Evolutionary conservation across 2,329 filamentous ascomycete genomes (phyloP), one percentile per base, ranked within the genome.

Genomic region (Exophiala aquamarina): DNA sequence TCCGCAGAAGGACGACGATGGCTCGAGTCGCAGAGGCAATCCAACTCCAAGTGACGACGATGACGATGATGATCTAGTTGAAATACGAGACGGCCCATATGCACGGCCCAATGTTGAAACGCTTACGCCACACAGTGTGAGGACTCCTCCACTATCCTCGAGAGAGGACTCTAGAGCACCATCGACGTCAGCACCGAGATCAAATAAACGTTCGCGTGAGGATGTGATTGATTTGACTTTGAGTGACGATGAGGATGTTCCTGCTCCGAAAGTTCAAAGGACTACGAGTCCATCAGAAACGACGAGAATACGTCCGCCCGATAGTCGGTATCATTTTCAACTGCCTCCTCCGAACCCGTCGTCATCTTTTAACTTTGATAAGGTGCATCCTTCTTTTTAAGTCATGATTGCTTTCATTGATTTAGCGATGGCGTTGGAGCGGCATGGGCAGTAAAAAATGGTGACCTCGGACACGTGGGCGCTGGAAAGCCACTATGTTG

Each of bases 141-240:
- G 57, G 35, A 62, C 61, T 13, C 61, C 61, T 33, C 57, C 61
- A 23, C 43, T 57, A 11, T 58, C 56, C 23, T 64, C 60, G 9
- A 59, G 63, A 18, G 60, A 62, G 44, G 56, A 58, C n/a, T 62
- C 62, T 20, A 52, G 43, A 10, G 54, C 51, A 23, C 49, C 50
- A 40, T 53, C 37, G 18, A 41, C 41, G 9, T 44, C 49, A 14
- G 21, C 35, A 31, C 43, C 39, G 10, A 45, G 47, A 18, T 41
- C 39, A 34, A 70, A 65, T 35, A 80, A 79, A 57, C 65, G 76
- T 46, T 61, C 73, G 11, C 68, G 69, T 21, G 63, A 70, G 14
- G 66, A 70, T 51, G 68, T 79, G n/a, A 78, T 79, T 51, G 77
- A 80, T 55, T 63, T 80, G 32, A 79, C 76, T 3, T 67, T 70